A percentile compares a stretch with the other conserved stretches of the same genome.
These are phyloP conservation scores for Scleroderma citrinum DNA, from an alignment of 768 basidiomycete species.

Conservation along the genomic window DNA sequence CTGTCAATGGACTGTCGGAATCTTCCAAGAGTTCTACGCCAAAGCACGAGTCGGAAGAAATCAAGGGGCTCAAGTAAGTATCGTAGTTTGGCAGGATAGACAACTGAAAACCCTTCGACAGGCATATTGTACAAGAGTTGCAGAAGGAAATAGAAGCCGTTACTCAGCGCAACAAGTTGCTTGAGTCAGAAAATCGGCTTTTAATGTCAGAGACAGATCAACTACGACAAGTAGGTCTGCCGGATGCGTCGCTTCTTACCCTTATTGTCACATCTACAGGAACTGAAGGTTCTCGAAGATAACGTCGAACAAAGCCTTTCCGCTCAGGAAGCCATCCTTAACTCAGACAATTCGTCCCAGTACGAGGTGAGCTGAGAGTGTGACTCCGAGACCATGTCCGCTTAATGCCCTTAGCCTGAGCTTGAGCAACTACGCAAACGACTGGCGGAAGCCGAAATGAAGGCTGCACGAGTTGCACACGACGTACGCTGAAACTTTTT, in stretches of 20 bases:
- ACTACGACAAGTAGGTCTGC: slow-evolving; percentile 55
- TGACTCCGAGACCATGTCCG: background rate
- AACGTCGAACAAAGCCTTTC: slow-evolving; percentile 59
- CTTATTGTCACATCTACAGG: slow-evolving; percentile 35
- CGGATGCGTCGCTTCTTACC: background rate
- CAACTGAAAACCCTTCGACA: slow-evolving; percentile 21
- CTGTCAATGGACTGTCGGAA: slow-evolving; percentile 36
- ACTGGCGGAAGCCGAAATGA: slow-evolving; percentile 66
- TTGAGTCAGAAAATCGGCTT: slow-evolving; percentile 72
- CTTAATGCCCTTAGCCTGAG: slow-evolving; percentile 41
- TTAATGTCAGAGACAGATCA: slow-evolving; percentile 53
- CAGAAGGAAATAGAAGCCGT: slow-evolving; percentile 70
- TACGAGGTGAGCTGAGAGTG: slow-evolving; percentile 42
- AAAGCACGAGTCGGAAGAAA: slow-evolving; percentile 59
- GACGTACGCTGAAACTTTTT: slow-evolving; percentile 40
- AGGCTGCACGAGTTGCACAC: slow-evolving; percentile 61
- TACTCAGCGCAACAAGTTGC: slow-evolving; percentile 58
- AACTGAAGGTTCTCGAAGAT: slow-evolving; percentile 72
- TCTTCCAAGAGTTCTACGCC: slow-evolving; percentile 28
- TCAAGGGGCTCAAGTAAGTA: slow-evolving; percentile 73
- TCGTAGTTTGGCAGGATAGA: background rate
- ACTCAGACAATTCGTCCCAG: slow-evolving; percentile 12
- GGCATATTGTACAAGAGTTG: slow-evolving; percentile 84
- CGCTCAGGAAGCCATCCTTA: slow-evolving; percentile 41
- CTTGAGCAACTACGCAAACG: slow-evolving; percentile 67